Percentiles rank a stretch among this genome's conserved stretches.
These are phyloP conservation scores for Geotrichum phurueaensis DNA, from an alignment of 1,139 yeast species.

Conservation along the genomic window DNA sequence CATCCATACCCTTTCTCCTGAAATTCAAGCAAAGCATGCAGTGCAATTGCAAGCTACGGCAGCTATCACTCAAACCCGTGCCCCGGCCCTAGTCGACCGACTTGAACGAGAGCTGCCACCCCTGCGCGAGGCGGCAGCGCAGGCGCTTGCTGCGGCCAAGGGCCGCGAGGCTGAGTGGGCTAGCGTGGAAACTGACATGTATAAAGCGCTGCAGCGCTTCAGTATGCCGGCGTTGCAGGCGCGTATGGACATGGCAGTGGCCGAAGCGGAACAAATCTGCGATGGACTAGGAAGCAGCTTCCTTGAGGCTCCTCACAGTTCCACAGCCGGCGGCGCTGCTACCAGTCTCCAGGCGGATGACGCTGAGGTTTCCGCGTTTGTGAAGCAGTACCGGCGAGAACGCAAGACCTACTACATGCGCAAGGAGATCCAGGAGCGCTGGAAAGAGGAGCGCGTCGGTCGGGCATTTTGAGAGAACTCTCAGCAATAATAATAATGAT, in stretches of 20 bases:
- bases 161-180: conserved; percentile 27
- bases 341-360: conserved; percentile 22
- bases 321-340: conserved; percentile 20
- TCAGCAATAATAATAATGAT: not conserved
- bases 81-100: not conserved
- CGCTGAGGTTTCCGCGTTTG: conserved; percentile 34
- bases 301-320: conserved; percentile 24
- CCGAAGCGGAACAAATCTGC: conserved; percentile 34
- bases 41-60: conserved; percentile 3
- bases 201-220: conserved; percentile 36
- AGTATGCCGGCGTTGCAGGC: conserved; percentile 33
- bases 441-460: conserved; percentile 63
- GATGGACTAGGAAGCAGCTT: conserved; percentile 35
- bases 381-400: conserved; percentile 42
- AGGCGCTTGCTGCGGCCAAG: conserved; percentile 9
- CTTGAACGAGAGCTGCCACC: conserved; percentile 4
- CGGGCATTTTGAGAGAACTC: conserved; percentile 9
- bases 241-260: conserved; percentile 30
- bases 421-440: conserved; percentile 52
- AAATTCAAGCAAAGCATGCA: not conserved
- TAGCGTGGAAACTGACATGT: conserved; percentile 39
- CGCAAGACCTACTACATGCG: conserved; percentile 51
- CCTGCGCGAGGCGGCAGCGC: conserved; percentile 13
- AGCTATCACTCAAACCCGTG: not conserved
- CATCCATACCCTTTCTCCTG: conserved; percentile 2